Conservation (phyloP, 2,329 filamentous ascomycete genomes). For the Talaromyces sp. region DNA sequence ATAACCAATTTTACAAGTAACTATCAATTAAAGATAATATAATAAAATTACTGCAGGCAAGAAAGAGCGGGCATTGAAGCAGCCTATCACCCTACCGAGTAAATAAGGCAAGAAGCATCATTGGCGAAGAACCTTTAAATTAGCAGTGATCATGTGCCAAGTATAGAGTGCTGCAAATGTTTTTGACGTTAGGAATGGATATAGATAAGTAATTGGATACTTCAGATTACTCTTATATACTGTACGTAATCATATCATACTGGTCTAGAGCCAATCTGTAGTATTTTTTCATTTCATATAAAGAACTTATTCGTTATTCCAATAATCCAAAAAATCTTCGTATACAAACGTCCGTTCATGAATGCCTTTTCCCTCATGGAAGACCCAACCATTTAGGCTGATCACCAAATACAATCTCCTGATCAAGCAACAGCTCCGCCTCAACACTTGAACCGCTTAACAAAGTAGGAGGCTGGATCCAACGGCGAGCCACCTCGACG, state of each 20-base stretch:
- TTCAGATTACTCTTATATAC: neutral
- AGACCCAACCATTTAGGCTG: neutral
- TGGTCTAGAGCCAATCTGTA: neutral
- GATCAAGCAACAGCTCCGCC: neutral
- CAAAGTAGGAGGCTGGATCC: conserved; percentile 11
- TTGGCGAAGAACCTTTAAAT: neutral
- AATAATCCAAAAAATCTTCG: neutral
- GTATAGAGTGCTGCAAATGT: neutral
- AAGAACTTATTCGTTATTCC: neutral
- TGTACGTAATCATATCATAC: neutral
- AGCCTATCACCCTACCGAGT: neutral
- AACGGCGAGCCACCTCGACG: conserved; percentile 24
- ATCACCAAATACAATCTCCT: conserved; percentile 1
- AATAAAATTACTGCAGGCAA: neutral
- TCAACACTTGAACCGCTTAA: neutral
- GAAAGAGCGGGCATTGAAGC: neutral
- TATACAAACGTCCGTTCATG: neutral
- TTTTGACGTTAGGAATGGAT: neutral
- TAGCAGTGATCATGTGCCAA: neutral
- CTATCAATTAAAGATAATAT: no score
- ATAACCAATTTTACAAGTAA: neutral
- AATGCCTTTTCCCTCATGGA: neutral
- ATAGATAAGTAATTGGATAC: neutral
- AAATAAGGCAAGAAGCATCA: neutral
- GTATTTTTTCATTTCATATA: neutral